phyloP scores from a whole-genome alignment of 1,139 yeast species.

The Nakaseomyces sp. region DNA sequence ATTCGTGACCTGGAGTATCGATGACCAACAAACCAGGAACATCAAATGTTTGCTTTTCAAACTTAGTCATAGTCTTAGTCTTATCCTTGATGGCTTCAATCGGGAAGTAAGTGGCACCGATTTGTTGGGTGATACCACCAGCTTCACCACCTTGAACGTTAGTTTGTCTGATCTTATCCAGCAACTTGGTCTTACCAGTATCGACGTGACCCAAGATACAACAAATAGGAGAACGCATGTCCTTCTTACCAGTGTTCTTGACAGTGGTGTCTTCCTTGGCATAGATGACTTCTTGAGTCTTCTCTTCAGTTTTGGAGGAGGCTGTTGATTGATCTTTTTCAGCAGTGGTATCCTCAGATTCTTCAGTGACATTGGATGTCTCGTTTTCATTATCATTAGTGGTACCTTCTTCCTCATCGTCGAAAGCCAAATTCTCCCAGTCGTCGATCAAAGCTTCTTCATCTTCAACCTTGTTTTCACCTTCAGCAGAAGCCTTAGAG shows the following conservation, averaged over 20 bases:
- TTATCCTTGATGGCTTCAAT: conserved; percentile 86
- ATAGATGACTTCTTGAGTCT: conserved; percentile 12
- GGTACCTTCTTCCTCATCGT: conserved; percentile 39
- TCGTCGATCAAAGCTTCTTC: conserved; percentile 53
- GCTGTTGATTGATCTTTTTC: conserved; percentile 8
- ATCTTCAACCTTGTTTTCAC: conserved; percentile 30
- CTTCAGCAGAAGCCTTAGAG: conserved; percentile 22
- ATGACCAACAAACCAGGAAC: conserved; percentile 95
- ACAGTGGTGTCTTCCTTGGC: conserved; percentile 14
- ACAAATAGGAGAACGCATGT: conserved; percentile 96
- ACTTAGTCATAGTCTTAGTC: conserved; percentile 82
- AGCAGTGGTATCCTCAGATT: conserved; percentile 15
- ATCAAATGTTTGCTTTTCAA: conserved; percentile 77
- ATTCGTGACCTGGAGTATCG: conserved; percentile 99
- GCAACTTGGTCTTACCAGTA: conserved; percentile 95
- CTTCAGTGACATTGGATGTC: conserved; percentile 29
- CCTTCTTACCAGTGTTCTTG: conserved; percentile 30
- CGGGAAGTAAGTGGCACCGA: conserved; percentile 99
- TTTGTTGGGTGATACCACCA: conserved; percentile 99
- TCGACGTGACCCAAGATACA: conserved; percentile 99
- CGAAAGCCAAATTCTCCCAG: conserved; percentile 57
- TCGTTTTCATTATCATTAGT: conserved; percentile 14
- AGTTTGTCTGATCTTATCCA: conserved; percentile 96
- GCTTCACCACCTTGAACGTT: conserved; percentile 99
- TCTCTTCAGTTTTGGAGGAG: conserved; percentile 6